These are phyloP conservation scores for Pseudocercospora vitis DNA, from an alignment of 2,329 filamentous ascomycete genomes.

Conservation along the genomic window DNA sequence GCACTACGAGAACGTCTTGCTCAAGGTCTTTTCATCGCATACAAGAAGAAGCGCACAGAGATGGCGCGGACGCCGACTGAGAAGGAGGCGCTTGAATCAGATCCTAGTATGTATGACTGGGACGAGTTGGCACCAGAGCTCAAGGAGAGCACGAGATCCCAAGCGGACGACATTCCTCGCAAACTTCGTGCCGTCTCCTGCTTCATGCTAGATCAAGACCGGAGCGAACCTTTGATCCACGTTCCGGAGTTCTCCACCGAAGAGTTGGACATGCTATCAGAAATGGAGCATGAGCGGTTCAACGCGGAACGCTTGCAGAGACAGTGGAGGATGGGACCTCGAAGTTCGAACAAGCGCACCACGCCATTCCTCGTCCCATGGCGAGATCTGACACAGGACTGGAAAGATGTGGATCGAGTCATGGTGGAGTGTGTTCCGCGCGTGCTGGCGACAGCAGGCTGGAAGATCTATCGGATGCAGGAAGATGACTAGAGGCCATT, in stretches of 20 bases:
- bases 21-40: constrained; percentile 37
- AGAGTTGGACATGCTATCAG: constrained; percentile 37
- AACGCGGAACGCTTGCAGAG: constrained; percentile 39
- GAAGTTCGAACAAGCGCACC: constrained; percentile 35
- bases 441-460: constrained; percentile 35
- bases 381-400: constrained; percentile 38
- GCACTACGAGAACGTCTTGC: constrained; percentile 38
- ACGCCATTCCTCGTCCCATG: constrained; percentile 40
- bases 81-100: constrained; percentile 32
- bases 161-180: constrained; percentile 40
- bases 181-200: constrained; percentile 39
- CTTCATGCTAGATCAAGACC: constrained; percentile 39
- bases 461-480: constrained; percentile 38
- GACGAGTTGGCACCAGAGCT: constrained; percentile 37
- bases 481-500: constrained; percentile 16
- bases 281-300: constrained; percentile 41
- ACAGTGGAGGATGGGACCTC: constrained; percentile 39
- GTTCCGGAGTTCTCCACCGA: constrained; percentile 34
- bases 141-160: constrained; percentile 38
- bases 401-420: constrained; percentile 39
- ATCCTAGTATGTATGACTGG: constrained; percentile 39
- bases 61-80: constrained; percentile 34
- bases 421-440: constrained; percentile 40
- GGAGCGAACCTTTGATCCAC: constrained; percentile 31
- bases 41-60: constrained; percentile 35